Base-by-base conservation (phyloP, 2,329 filamentous ascomycete species). In the Tolypocladium endophyticum region DNA sequence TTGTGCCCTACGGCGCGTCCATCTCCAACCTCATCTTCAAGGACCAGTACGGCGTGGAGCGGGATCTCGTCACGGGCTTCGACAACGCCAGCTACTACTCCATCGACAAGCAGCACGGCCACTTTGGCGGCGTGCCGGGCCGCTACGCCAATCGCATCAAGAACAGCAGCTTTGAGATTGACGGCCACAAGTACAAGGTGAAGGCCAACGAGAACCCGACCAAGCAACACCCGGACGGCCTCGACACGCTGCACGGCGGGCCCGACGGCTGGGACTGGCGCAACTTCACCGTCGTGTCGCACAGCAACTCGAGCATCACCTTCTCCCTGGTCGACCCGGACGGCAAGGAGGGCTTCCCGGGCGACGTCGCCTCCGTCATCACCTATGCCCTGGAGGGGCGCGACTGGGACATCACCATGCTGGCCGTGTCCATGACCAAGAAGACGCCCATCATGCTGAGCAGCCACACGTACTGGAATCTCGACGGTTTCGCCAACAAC, bases 371-470 rank as follows among this genome's bases (percentile, higher is more conserved):
- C 56, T 86, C 86, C 61, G 85, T 88, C 71, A 80, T 91, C 62
- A 91, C 88, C 5, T 93, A 92, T 73, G 87, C 86, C 0, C 71
- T 92, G 57, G 79, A 78, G 4, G 82, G 85, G 35, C 77, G 81
- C 70, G 82, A 84, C 55, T 92, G 88, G 87, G 80, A 89, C 68
- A 79, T 91, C 66, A 87, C 84, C 73, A 90, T 92, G 79, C 76
- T 86, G 18, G 89, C 88, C 47, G 72, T 88, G 59, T 78, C 88
- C 3, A 85, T 86, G 11, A 89, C 87, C 36, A 84, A 89, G 75
- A 87, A 86, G 75, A 92, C 89, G 7, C 89, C 89, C 56, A 90
- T 93, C 71, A 92, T 93, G 89, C 79, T 93, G 60, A 89, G 82
- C 69, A 81, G 77, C 64, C 79, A 89, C 77, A 84, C 83, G 9